Evolutionary conservation across 1,139 yeast genomes (phyloP), one percentile per base, ranked within the genome.

Genomic region (Debaryomyces coudertii): DNA sequence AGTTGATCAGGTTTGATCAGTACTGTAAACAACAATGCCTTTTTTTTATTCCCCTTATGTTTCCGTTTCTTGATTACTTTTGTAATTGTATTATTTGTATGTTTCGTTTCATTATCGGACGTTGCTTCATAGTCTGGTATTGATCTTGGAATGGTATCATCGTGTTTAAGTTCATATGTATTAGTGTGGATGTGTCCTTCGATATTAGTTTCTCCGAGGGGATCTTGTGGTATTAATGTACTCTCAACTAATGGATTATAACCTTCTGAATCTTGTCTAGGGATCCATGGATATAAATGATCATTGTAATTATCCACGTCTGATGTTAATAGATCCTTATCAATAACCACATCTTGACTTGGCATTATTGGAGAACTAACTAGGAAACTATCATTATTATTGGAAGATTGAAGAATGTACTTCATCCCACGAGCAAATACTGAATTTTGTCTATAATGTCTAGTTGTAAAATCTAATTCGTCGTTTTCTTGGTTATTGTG

Each of bases 241-340:
- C 15, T 36, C n/a, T 22, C 24, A 12, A 15, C 14, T 8, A 23
- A n/a, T 12, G 37, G 27, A 22, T 24, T 22, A 14, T 22, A 33
- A 24, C 29, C 28, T 24, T 25, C 47, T 25, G 16, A 16, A 7
- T 18, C 43, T 14, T 31, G 46, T 23, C 33, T 44, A 7, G 34
- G 18, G n/a, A 39, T 12, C 47, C 47, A 44, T 8, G 47, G 47
- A 24, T 40, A 40, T 29, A 40, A 28, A 36, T 40, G 33, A 5
- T 40, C 38, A 22, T 37, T 23, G 14, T 36, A 44, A 9, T 23
- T 39, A 5, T 40, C 47, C 4, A 30, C 35, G 4, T 44, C 47
- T 8, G 47, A 44, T 1, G 47, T 44, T 12, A 44, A 36, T n/a
- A 44, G 34, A 15, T 40, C 44, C 24, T 44, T 44, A 25, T 44